Evolutionary conservation across 1,139 yeast species (phyloP).

Genomic region (Schwanniomyces etchellsii): DNA sequence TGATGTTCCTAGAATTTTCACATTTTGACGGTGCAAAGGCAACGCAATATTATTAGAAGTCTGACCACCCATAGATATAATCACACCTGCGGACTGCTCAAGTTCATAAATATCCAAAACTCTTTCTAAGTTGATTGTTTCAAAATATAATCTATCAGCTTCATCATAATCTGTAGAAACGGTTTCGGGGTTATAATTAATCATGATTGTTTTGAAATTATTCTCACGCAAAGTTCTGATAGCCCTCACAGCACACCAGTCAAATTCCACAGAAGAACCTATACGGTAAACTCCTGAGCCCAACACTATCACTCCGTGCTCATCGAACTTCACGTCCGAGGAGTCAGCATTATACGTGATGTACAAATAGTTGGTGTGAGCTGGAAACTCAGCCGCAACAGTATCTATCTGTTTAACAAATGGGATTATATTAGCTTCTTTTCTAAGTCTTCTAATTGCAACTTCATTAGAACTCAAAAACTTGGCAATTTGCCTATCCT

Average conservation of each 20-base stretch:
- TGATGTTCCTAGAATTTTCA: slow-evolving; percentile 92
- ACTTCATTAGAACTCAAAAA: slow-evolving; percentile 88
- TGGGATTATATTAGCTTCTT: slow-evolving; percentile 83
- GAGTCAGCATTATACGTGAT: slow-evolving; percentile 92
- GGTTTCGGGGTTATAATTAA: slow-evolving; percentile 97
- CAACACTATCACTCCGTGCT: slow-evolving; percentile 82
- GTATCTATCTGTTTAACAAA: slow-evolving; percentile 97
- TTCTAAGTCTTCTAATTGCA: slow-evolving; percentile 86
- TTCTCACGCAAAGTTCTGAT: slow-evolving; percentile 88
- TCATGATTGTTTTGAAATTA: slow-evolving; percentile 90
- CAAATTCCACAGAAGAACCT: slow-evolving; percentile 92
- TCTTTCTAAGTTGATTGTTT: slow-evolving; percentile 91
- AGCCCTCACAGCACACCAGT: slow-evolving; percentile 95
- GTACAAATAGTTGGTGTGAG: slow-evolving; percentile 90
- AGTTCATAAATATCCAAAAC: slow-evolving; percentile 93
- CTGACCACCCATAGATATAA: slow-evolving; percentile 99
- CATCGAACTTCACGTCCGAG: slow-evolving; percentile 79
- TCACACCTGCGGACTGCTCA: slow-evolving; percentile 88
- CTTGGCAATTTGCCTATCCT: slow-evolving; percentile 93
- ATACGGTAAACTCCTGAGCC: slow-evolving; percentile 95
- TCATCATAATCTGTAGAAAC: slow-evolving; percentile 98
- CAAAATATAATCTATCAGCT: slow-evolving; percentile 95
- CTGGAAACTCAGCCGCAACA: slow-evolving; percentile 99
- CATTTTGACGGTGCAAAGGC: slow-evolving; percentile 89
- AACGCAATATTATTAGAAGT: slow-evolving; percentile 95